A percentile compares a stretch with the other conserved stretches of the same genome.
These are phyloP conservation scores for Psilocybe azurescens DNA, from an alignment of 768 basidiomycete genomes.

Conservation along the genomic window DNA sequence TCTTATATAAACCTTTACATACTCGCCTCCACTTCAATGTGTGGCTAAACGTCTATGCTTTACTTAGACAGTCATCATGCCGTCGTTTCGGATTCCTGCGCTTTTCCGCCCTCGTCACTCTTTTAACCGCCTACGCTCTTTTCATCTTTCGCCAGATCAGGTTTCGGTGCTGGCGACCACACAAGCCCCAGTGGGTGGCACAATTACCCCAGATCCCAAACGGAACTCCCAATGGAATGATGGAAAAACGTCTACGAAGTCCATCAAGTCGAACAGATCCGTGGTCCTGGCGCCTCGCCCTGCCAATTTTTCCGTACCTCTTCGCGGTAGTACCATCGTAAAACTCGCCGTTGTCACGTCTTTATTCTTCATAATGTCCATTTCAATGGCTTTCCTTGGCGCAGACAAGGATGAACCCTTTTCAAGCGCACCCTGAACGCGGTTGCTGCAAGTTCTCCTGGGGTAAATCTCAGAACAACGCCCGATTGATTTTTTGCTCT, in stretches of 20 bases:
- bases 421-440: slow-evolving; percentile 46
- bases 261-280: neutral
- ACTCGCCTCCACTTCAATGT: neutral
- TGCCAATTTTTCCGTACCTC: slow-evolving; percentile 28
- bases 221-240: slow-evolving; percentile 6
- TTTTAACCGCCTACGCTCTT: slow-evolving; percentile 46
- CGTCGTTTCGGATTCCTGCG: slow-evolving; percentile 34
- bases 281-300: slow-evolving; percentile 11
- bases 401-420: slow-evolving; percentile 44
- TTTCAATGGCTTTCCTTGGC: slow-evolving; percentile 56
- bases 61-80: slow-evolving; percentile 24
- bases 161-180: slow-evolving; percentile 21
- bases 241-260: neutral
- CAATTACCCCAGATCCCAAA: slow-evolving; percentile 22
- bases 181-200: slow-evolving; percentile 30
- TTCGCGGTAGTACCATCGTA: slow-evolving; percentile 35
- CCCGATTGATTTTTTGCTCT: slow-evolving; percentile 1
- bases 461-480: slow-evolving; percentile 37
- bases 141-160: slow-evolving; percentile 42
- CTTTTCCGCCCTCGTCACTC: slow-evolving; percentile 38
- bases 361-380: slow-evolving; percentile 49
- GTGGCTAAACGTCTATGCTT: slow-evolving; percentile 9
- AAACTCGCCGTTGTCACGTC: slow-evolving; percentile 48
- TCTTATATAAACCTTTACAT: slow-evolving; percentile 20
- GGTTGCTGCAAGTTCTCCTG: slow-evolving; percentile 46